These are phyloP conservation scores for Zoysia pacifica DNA, from an alignment of 176 grass and related monocot species.

Conservation along the genomic window DNA sequence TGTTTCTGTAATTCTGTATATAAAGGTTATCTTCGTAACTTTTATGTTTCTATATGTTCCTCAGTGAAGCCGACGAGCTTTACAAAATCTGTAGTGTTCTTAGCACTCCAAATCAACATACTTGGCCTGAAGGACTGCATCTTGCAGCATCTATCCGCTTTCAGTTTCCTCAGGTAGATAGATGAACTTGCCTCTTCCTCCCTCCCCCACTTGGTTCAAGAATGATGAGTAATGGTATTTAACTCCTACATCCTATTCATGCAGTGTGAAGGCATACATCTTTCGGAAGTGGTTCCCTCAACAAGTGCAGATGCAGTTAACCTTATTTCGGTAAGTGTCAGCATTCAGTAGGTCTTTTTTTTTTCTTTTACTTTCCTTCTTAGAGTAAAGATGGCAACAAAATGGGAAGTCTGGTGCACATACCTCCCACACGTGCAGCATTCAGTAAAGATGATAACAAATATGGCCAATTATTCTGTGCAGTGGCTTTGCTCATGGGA, in stretches of 20 bases:
- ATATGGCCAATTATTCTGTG: not conserved
- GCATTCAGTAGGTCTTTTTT: not conserved
- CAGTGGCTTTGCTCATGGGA: slow-evolving; percentile 96
- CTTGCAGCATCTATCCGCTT: slow-evolving; percentile 78
- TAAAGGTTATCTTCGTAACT: slow-evolving; percentile 5
- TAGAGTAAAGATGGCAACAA: not conserved
- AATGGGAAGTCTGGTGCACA: too few relatives aligned
- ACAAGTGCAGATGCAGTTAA: slow-evolving; percentile 77
- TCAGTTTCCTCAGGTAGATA: slow-evolving; percentile 79
- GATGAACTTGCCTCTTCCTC: not conserved
- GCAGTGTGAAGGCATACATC: slow-evolving; percentile 61
- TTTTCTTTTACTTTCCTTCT: not conserved
- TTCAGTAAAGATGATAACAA: slow-evolving; percentile 12
- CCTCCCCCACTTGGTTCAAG: not conserved
- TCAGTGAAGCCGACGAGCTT: slow-evolving; percentile 88
- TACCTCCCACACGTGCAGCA: too few relatives aligned
- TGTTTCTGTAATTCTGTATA: not conserved
- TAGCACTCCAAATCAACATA: slow-evolving; percentile 75
- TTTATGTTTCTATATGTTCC: slow-evolving; percentile 14
- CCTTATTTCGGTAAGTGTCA: slow-evolving; percentile 80
- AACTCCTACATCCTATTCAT: slow-evolving; percentile 15
- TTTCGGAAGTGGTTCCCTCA: slow-evolving; percentile 70
- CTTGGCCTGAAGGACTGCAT: slow-evolving; percentile 81
- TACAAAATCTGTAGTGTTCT: slow-evolving; percentile 95
- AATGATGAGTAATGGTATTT: slow-evolving; percentile 11